Conservation (phyloP, 2,329 filamentous ascomycete species). For the Colletotrichum euphorbiae region DNA sequence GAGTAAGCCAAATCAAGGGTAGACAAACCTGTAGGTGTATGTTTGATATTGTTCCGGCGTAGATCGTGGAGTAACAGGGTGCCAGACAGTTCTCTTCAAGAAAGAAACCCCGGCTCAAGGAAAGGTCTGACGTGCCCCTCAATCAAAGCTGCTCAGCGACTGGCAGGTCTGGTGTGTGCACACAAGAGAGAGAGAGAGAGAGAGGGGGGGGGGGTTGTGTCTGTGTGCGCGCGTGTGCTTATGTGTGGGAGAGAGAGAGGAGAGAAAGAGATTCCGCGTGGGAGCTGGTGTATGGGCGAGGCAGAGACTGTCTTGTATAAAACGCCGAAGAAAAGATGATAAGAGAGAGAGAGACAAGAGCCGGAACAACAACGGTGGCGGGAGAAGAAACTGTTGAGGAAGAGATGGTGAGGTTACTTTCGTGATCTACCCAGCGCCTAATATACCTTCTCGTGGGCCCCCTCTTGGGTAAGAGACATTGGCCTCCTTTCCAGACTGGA, state of each 20-base stretch:
- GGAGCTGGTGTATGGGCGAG: not conserved
- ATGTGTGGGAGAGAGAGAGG: conserved; percentile 1
- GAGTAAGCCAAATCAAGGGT: conserved; percentile 21
- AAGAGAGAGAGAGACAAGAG: conserved; percentile 3
- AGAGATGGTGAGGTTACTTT: conserved; percentile 12
- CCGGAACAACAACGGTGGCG: not conserved
- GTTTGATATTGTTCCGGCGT: conserved; percentile 19
- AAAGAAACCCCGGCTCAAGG: not conserved
- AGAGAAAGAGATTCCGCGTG: conserved; percentile 1
- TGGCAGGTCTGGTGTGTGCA: not conserved
- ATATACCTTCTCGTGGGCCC: conserved; percentile 31
- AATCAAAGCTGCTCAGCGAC: not conserved
- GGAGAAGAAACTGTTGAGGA: conserved; percentile 27
- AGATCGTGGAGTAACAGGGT: not conserved
- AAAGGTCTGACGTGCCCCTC: conserved; percentile 1
- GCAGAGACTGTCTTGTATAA: conserved; percentile 20
- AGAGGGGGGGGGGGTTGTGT: not conserved
- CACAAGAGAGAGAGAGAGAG: not conserved
- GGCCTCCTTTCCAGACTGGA: not conserved
- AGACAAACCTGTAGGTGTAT: conserved; percentile 16
- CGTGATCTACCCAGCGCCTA: conserved; percentile 36
- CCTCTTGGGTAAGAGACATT: conserved; percentile 7
- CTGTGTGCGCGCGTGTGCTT: not conserved
- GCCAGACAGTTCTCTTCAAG: not conserved
- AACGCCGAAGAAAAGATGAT: not conserved